phyloP scores from a whole-genome alignment of 768 basidiomycete genomes.

The Heimioporus sp. region DNA sequence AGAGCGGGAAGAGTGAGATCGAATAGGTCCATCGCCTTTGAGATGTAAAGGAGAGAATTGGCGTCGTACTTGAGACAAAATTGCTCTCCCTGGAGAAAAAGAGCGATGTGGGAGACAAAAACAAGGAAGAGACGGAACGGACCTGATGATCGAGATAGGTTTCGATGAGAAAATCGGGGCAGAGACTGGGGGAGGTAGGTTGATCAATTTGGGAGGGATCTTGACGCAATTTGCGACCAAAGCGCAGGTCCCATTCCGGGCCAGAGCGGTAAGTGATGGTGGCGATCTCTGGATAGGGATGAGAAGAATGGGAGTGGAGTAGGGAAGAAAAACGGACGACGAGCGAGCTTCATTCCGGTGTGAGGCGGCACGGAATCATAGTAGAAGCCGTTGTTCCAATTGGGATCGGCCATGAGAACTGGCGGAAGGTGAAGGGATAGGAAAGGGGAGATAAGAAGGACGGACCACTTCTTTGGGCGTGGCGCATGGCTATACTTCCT shows the following conservation, averaged over 20 bases:
- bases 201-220: conserved; percentile 12
- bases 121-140: conserved; percentile 6
- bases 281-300: conserved; percentile 73
- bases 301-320: neutral
- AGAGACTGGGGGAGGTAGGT: conserved; percentile 64
- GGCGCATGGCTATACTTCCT: conserved; percentile 91
- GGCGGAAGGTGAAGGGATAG: neutral
- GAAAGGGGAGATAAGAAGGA: neutral
- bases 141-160: conserved; percentile 95
- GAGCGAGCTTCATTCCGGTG: conserved; percentile 96
- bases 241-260: conserved; percentile 99
- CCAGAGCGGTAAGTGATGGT: conserved; percentile 99
- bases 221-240: conserved; percentile 71
- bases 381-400: conserved; percentile 99
- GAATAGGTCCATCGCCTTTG: conserved; percentile 99
- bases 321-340: conserved; percentile 60
- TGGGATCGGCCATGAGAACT: conserved; percentile 99
- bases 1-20: conserved; percentile 87
- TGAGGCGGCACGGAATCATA: conserved; percentile 95
- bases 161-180: conserved; percentile 97
- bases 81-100: conserved; percentile 69
- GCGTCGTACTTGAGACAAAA: conserved; percentile 99
- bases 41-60: conserved; percentile 97
- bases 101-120: neutral
- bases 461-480: conserved; percentile 91